phyloP scores from a whole-genome alignment of 768 basidiomycete genomes.

The Lyophyllum shimeji region DNA sequence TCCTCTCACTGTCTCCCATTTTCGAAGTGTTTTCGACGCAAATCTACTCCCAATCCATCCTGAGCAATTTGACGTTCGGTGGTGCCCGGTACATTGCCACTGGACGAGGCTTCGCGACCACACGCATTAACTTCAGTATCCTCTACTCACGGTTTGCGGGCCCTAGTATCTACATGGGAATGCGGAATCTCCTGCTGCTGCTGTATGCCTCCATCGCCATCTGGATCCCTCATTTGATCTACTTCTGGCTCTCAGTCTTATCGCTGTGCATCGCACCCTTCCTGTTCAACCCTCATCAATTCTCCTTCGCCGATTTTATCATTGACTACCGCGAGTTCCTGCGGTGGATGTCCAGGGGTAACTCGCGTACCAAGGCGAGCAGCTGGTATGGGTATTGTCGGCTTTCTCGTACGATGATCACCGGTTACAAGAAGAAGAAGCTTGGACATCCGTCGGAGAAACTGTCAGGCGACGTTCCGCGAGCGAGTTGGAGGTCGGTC shows the following conservation, averaged over 20 bases:
- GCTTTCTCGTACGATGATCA: conserved; percentile 94
- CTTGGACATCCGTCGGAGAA: conserved; percentile 98
- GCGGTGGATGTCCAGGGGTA: conserved; percentile 99
- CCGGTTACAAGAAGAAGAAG: conserved; percentile 99
- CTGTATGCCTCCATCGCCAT: conserved; percentile 90
- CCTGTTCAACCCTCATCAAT: conserved; percentile 99
- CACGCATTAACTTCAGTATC: conserved; percentile 92
- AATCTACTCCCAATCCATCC: conserved; percentile 95
- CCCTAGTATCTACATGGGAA: conserved; percentile 98
- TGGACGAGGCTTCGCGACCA: conserved; percentile 98
- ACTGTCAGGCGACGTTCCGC: conserved; percentile 89
- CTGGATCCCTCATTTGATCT: conserved; percentile 94
- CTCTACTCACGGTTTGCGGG: conserved; percentile 98
- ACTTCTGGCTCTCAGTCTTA: conserved; percentile 98
- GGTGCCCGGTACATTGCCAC: conserved; percentile 99
- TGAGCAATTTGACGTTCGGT: conserved; percentile 96
- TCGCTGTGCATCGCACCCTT: conserved; percentile 97
- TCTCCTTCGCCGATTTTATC: conserved; percentile 95
- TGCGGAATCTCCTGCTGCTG: conserved; percentile 88
- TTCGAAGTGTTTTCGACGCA: conserved; percentile 99
- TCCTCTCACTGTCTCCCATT: conserved; percentile 93
- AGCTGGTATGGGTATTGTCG: conserved; percentile 99
- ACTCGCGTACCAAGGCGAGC: conserved; percentile 93
- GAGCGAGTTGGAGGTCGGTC: conserved; percentile 85
- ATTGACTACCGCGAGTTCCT: conserved; percentile 99